These are phyloP conservation scores for Eleusine coracana DNA, from an alignment of 176 grass and related monocot genomes.

Conservation along the genomic window DNA sequence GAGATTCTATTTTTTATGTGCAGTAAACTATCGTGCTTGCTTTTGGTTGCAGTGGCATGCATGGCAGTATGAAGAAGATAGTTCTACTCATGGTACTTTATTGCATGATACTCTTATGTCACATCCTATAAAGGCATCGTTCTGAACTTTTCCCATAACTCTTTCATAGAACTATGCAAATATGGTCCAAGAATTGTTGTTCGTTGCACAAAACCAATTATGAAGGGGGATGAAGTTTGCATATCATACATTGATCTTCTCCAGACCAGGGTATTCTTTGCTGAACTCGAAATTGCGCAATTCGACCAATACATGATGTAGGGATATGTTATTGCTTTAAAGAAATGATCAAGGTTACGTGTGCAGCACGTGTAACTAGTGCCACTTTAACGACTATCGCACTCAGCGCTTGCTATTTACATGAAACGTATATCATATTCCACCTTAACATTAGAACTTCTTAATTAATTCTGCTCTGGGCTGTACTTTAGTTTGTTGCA, in stretches of 20 bases:
- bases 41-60: constrained; percentile 63
- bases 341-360: background rate
- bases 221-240: constrained; percentile 74
- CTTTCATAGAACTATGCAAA: constrained; percentile 47
- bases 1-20: background rate
- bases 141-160: background rate
- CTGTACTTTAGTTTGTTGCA: constrained; percentile 9
- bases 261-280: constrained; percentile 68
- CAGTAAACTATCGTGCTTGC: constrained; percentile 9
- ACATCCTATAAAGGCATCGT: background rate
- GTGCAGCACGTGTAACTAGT: constrained; percentile 13
- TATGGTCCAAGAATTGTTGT: constrained; percentile 74
- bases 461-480: background rate
- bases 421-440: background rate
- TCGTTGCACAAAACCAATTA: constrained; percentile 74
- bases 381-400: background rate
- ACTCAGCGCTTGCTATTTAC: constrained; percentile 16
- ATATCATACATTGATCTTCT: constrained; percentile 84
- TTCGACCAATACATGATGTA: constrained; percentile 1
- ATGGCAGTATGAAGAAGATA: constrained; percentile 38
- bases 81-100: constrained; percentile 53
- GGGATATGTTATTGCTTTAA: constrained; percentile 15
- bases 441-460: background rate
- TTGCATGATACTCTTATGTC: constrained; percentile 29
- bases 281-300: background rate